Evolutionary conservation across 2,329 filamentous ascomycete species (phyloP).

Genomic region (Talaromyces sp.): DNA sequence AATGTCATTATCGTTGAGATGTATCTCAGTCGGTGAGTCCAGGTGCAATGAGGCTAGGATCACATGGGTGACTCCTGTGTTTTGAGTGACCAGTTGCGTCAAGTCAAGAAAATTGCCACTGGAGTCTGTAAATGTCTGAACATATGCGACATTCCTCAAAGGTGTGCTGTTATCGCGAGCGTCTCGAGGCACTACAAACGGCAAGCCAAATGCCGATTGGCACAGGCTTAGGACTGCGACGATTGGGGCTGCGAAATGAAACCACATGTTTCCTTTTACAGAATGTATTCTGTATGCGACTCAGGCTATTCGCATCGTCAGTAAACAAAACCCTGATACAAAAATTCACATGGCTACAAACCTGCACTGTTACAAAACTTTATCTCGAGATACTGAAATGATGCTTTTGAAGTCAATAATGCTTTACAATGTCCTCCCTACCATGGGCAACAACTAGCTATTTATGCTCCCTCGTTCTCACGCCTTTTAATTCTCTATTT

Average conservation of each 20-base stretch:
- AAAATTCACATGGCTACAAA: background rate
- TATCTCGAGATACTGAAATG: background rate
- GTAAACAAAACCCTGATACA: background rate
- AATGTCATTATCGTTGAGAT: slow-evolving; percentile 46
- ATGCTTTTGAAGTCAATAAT: background rate
- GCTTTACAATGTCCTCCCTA: background rate
- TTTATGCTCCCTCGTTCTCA: background rate
- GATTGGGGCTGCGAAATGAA: background rate
- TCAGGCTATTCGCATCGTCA: background rate
- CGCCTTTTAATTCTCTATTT: background rate
- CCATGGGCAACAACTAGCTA: background rate
- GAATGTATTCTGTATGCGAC: background rate
- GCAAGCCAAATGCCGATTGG: background rate
- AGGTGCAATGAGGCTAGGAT: slow-evolving; percentile 50
- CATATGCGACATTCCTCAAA: slow-evolving; percentile 17
- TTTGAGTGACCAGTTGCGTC: slow-evolving; percentile 42
- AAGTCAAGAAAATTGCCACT: slow-evolving; percentile 34
- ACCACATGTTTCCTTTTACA: background rate
- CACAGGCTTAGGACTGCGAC: background rate
- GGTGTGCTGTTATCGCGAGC: background rate
- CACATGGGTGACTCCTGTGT: slow-evolving; percentile 39
- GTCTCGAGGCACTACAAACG: background rate
- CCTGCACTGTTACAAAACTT: background rate
- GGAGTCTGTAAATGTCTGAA: slow-evolving; percentile 20
- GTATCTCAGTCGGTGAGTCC: slow-evolving; percentile 43